phyloP scores from a whole-genome alignment of 2,329 filamentous ascomycete species.

The Fusarium ambrosium region DNA sequence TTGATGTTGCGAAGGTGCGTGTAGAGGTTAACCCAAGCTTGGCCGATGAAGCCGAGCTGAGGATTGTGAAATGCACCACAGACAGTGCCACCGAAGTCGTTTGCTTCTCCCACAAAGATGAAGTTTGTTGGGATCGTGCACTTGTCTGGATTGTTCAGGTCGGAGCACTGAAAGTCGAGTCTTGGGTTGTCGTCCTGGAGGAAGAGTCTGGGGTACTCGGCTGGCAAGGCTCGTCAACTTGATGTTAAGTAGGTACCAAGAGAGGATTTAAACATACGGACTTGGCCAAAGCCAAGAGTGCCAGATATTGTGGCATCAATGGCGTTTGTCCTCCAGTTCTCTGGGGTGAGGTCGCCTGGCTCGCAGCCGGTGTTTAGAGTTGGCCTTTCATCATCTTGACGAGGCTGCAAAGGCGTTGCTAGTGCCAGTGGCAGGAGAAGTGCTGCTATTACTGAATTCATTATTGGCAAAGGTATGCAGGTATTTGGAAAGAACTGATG shows the following conservation, averaged over 20 bases:
- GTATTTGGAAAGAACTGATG: neutral
- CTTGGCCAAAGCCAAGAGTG: neutral
- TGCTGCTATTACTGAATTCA: neutral
- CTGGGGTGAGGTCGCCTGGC: neutral
- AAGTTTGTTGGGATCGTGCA: neutral
- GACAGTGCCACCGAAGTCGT: neutral
- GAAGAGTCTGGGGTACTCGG: constrained; percentile 1
- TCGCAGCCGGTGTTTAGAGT: neutral
- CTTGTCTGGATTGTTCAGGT: neutral
- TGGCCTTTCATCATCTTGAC: neutral
- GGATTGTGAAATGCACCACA: neutral
- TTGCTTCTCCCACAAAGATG: neutral
- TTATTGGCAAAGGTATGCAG: neutral
- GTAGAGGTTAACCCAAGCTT: constrained; percentile 7
- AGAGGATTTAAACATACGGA: no score
- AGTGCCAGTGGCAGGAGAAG: neutral
- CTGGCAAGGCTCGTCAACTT: neutral
- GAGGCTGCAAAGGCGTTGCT: neutral
- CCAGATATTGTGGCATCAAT: constrained; percentile 7
- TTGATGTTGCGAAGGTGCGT: constrained; percentile 6
- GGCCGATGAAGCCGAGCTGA: neutral
- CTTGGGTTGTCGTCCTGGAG: constrained; percentile 1
- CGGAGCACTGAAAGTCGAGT: neutral
- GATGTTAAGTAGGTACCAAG: no score
- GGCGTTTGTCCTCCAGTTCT: neutral